Conservation (phyloP, 2,329 filamentous ascomycete genomes). For the Arachnopeziza araneosa region DNA sequence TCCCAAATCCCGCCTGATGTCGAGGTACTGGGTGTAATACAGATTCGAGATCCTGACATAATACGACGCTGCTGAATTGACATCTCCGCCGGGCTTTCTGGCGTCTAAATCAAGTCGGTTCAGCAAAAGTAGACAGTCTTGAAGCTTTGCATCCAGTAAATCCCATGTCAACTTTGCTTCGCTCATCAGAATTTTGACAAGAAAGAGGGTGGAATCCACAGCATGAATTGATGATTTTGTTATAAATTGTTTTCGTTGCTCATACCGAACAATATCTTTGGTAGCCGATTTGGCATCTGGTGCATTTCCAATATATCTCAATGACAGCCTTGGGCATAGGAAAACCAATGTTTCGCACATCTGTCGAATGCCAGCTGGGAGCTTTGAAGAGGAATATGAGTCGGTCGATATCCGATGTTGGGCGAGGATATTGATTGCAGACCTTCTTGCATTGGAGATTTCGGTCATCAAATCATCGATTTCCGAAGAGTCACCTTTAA, state of each 20-base stretch:
- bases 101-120: slow-evolving; percentile 40
- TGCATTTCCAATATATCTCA: slow-evolving; percentile 56
- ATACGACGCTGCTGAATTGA: slow-evolving; percentile 38
- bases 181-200: slow-evolving; percentile 48
- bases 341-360: slow-evolving; percentile 52
- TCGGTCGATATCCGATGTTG: slow-evolving; percentile 13
- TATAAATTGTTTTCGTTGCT: slow-evolving; percentile 47
- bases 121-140: slow-evolving; percentile 50
- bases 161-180: slow-evolving; percentile 47
- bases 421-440: slow-evolving; percentile 44
- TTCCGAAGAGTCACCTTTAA: slow-evolving; percentile 54
- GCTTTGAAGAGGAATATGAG: not conserved
- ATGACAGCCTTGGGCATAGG: slow-evolving; percentile 53
- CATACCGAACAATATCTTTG: slow-evolving; percentile 55
- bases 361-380: slow-evolving; percentile 20
- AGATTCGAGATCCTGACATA: slow-evolving; percentile 65
- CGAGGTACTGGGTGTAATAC: slow-evolving; percentile 59
- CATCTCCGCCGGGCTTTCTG: slow-evolving; percentile 10
- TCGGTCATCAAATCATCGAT: slow-evolving; percentile 56
- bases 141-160: slow-evolving; percentile 49
- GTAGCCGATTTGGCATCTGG: slow-evolving; percentile 45
- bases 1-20: slow-evolving; percentile 41
- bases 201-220: slow-evolving; percentile 55
- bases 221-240: slow-evolving; percentile 48
- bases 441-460: slow-evolving; percentile 49